phyloP scores from a whole-genome alignment of 2,329 filamentous ascomycete species.

The Trichoderma simmonsii region DNA sequence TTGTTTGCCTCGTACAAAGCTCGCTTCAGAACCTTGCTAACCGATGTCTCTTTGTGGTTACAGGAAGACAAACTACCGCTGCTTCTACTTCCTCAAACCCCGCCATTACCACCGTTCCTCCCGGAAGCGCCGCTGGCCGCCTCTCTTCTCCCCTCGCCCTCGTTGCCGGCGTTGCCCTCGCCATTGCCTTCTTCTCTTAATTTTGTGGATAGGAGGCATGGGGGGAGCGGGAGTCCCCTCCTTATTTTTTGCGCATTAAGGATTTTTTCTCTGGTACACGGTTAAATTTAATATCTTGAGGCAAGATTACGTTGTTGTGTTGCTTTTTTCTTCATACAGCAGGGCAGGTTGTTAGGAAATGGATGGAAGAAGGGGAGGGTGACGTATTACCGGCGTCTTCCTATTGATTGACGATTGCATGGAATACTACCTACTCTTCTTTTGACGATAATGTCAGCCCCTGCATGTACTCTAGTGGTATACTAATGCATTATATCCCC shows the following conservation, averaged over 20 bases:
- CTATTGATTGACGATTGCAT: slow-evolving; percentile 14
- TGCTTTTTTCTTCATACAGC: slow-evolving; percentile 10
- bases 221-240: background rate
- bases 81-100: slow-evolving; percentile 22
- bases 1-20: background rate
- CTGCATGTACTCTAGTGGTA: slow-evolving; percentile 18
- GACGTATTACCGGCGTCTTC: background rate
- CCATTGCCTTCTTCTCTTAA: slow-evolving; percentile 35
- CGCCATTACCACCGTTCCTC: slow-evolving; percentile 26
- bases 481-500: slow-evolving; percentile 17
- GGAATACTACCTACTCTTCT: slow-evolving; percentile 14
- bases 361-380: background rate
- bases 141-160: slow-evolving; percentile 34
- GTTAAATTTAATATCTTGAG: slow-evolving; percentile 16
- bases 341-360: slow-evolving; percentile 6
- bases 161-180: slow-evolving; percentile 34
- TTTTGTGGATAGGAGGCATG: background rate
- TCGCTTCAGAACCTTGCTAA: background rate
- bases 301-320: slow-evolving; percentile 4
- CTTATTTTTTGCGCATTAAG: background rate
- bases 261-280: slow-evolving; percentile 6
- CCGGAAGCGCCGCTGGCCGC: slow-evolving; percentile 31
- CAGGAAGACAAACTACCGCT: slow-evolving; percentile 7
- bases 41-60: background rate
- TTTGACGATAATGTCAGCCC: slow-evolving; percentile 15